phyloP scores from a whole-genome alignment of 2,329 filamentous ascomycete genomes.

The Penicillium hordei region DNA sequence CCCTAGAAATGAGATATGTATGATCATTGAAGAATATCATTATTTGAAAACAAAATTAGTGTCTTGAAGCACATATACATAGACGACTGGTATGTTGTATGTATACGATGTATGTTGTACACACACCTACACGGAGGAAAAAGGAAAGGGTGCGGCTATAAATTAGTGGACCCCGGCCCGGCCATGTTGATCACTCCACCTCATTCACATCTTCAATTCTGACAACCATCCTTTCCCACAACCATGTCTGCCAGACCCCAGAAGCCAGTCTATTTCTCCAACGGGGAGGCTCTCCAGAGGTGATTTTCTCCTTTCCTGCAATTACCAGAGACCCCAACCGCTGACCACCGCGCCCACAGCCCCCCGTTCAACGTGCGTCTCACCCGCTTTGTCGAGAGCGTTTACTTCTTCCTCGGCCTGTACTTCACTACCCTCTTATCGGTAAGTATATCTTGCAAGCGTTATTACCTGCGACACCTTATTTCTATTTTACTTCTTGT shows the following conservation, averaged over 20 bases:
- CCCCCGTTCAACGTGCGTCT: constrained; percentile 48
- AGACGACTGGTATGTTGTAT: not conserved
- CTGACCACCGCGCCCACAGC: constrained; percentile 27
- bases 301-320: constrained; percentile 15
- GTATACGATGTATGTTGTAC: too few species aligned
- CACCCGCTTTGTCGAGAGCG: constrained; percentile 40
- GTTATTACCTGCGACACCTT: not conserved
- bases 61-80: not conserved
- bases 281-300: constrained; percentile 41
- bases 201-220: constrained; percentile 9
- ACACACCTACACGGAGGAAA: not conserved
- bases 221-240: not conserved
- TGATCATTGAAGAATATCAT: not conserved
- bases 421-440: constrained; percentile 52
- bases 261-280: constrained; percentile 39
- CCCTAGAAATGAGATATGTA: constrained; percentile 13
- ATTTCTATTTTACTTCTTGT: not conserved
- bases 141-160: not conserved
- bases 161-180: constrained; percentile 7
- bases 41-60: not conserved
- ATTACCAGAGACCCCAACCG: not conserved
- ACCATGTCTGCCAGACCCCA: constrained; percentile 34
- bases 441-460: constrained; percentile 31
- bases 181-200: constrained; percentile 12
- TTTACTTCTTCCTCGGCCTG: constrained; percentile 51